A percentile compares a stretch with the other conserved stretches of the same genome.
Conservation (phyloP, 208 protist genomes). For the Wallacemonas collosoma region DNA sequence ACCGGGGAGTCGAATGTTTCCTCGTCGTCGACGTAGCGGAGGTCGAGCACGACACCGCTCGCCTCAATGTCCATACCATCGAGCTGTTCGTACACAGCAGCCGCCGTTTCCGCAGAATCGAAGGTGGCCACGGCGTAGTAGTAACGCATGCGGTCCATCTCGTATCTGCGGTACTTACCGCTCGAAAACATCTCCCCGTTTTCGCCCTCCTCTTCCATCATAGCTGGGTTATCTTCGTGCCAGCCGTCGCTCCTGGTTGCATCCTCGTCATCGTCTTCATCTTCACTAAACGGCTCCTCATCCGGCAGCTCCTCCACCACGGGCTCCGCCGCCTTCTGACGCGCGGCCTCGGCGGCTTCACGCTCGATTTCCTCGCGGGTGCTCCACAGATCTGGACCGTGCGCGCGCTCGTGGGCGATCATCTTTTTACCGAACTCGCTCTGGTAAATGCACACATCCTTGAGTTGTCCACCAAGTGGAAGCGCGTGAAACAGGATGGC, state of each 20-base stretch:
- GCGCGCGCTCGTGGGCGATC: constrained; percentile 83
- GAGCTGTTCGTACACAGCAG: constrained; percentile 93
- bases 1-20: constrained; percentile 78
- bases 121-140: constrained; percentile 98
- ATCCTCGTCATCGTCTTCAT: constrained; percentile 45
- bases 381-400: constrained; percentile 88
- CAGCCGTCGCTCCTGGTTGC: constrained; percentile 62
- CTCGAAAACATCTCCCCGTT: constrained; percentile 90
- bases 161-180: constrained; percentile 93
- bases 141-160: constrained; percentile 94
- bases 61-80: constrained; percentile 96
- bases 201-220: constrained; percentile 78
- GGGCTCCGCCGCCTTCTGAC: constrained; percentile 18
- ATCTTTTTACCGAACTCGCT: constrained; percentile 95
- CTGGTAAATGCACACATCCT: constrained; percentile 93
- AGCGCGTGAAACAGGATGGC: constrained; percentile 95
- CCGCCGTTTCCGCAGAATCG: constrained; percentile 91
- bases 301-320: constrained; percentile 41
- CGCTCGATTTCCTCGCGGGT: constrained; percentile 9
- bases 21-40: constrained; percentile 97
- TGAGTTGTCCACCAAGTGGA: constrained; percentile 91
- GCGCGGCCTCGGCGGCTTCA: constrained; percentile 13
- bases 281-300: constrained; percentile 28
- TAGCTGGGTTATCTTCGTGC: constrained; percentile 72
- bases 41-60: constrained; percentile 94